Percentiles rank a stretch among this genome's conserved stretches.
These are phyloP conservation scores for Botrytis elliptica DNA, from an alignment of 2,329 filamentous ascomycete species.

Conservation along the genomic window DNA sequence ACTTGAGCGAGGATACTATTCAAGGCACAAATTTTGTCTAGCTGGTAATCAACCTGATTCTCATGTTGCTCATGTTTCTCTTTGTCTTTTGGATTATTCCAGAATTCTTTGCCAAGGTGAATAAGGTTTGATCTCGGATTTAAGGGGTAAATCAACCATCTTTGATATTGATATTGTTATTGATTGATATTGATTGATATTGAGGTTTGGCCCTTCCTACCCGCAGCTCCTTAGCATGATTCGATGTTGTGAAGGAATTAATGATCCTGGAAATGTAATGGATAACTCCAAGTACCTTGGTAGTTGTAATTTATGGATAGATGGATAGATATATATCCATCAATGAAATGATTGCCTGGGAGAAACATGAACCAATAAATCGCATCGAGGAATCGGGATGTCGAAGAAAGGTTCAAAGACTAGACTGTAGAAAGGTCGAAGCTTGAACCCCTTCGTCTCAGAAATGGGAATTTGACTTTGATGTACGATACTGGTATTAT, in stretches of 20 bases:
- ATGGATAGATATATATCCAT: not conserved
- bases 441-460: conserved; percentile 1
- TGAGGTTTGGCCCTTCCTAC: not conserved
- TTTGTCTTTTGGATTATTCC: not conserved
- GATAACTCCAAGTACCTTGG: not conserved
- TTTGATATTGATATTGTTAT: not conserved
- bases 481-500: not conserved
- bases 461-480: not conserved
- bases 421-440: not conserved
- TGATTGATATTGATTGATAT: not conserved
- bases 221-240: no score
- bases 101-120: not conserved
- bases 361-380: not conserved
- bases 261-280: not conserved
- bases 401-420: not conserved
- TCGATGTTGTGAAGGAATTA: no score
- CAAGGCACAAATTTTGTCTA: not conserved
- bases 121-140: not conserved
- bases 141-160: not conserved
- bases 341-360: not conserved
- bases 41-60: not conserved
- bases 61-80: not conserved
- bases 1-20: not conserved
- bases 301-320: not conserved
- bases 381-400: not conserved